Base-by-base conservation (phyloP, 208 protist species). In the Vickermania ingenoplastis region DNA sequence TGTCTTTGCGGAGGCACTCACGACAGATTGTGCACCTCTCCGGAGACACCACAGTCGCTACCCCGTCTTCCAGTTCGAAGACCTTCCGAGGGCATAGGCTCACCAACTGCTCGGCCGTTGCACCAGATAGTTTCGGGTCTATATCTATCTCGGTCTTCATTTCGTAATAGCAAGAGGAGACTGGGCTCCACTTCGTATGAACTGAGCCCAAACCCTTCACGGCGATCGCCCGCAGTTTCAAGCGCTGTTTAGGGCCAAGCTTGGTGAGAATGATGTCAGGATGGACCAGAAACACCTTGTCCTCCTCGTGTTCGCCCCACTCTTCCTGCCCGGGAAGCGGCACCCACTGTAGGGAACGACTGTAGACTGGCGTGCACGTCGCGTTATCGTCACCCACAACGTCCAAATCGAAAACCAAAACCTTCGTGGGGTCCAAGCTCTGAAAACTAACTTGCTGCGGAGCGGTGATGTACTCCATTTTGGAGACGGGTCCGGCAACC, bases 171-270 rank as follows among this genome's bases (percentile, higher is more conserved):
- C 97, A 98, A 7, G 96, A 96, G 7, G 94, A 89, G 27, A 98
- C 98, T 0, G 98, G 98, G 11, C 86, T 91, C 94, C 96, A 99
- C 82, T 99, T 99, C 41, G 98, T 92, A 77, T 99, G 98, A 21
- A 87, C 85, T 41, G 82, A 86, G 50, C 97, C 98, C 55, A 98
- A 88, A 17, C 98, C 97, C 68, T 98, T 98, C 13, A 97, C 79
- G n/a, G 87, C 92, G 53, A 96, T 87, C 23, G 75, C 86, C 48
- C 86, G 86, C 28, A 98, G 69, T 66, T 98, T 95, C 25, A 99
- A 71, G 1, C 79, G 73, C 79, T 99, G 97, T 0, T 95, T 93
- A 1, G 97, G 97, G n/a, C 94, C 88, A 31, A 99, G 67, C 67
- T 99, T 98, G 14, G 94, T 92, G 22, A 99, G 82, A 17, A 99